Base-by-base conservation (phyloP, 2,329 filamentous ascomycete genomes). In the Orbilia blumenaviensis region DNA sequence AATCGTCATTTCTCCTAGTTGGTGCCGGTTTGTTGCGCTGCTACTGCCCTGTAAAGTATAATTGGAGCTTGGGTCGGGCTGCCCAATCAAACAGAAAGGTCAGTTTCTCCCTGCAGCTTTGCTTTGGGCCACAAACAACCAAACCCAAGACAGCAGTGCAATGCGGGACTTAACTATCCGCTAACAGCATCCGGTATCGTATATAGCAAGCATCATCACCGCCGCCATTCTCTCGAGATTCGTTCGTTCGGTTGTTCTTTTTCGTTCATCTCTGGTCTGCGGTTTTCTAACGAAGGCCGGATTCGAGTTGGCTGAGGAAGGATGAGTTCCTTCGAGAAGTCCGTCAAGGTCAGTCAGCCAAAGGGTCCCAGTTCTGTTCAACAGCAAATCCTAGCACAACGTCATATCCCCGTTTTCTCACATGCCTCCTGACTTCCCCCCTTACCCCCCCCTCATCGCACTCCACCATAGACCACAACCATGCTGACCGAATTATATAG, bases 241-340 rank as follows among this genome's bases (percentile, higher is more conserved):
- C 50, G 14, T 21, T 56, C 62, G n/a, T 46, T 34, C 62, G 61
- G 62, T 62, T 62, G 48, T 64, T 66, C 50, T 56, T 61, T 44
- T 41, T 38, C 32, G 48, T 36, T 34, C 25, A 23, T 50, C 52
- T 48, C 32, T 66, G 46, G 42, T 41, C 60, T 46, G 48, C 21
- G 61, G 41, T 50, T 72, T 41, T 41, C 62, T 52, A 21, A 46
- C 34, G 54, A 60, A n/a, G 16, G 50, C 42, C 64, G 62, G 52
- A 42, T 48, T 32, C n/a, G 42, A 68, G 34, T 48, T 68, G 62
- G 48, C 77, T 60, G 79, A 42, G 52, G 41, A 56, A 94, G 94
- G 92, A 89, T 91, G 80, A 92, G 90, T 86, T 94, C 92, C 73
- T 98, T 98, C 83, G 95, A 99, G 87, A 99, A 98, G 87, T 96